phyloP scores from a whole-genome alignment of 805 yeast genomes.

The Groenewaldozyma tartarivorans region DNA sequence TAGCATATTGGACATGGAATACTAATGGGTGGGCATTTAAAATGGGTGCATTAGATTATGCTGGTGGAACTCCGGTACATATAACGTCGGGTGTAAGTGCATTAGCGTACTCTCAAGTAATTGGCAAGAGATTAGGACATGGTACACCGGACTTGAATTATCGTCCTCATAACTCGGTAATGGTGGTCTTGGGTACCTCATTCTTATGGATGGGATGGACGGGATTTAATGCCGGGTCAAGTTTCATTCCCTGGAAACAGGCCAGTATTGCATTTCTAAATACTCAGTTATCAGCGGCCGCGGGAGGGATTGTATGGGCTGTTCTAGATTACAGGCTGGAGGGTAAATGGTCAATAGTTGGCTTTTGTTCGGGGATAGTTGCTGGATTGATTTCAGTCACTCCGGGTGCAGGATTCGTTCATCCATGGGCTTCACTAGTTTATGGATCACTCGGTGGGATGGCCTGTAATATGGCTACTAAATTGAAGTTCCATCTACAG shows the following conservation, averaged over 20 bases:
- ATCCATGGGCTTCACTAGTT: conserved; percentile 69
- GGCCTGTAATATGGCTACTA: conserved; percentile 79
- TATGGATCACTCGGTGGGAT: conserved; percentile 67
- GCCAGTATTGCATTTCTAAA: conserved; percentile 39
- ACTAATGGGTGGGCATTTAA: conserved; percentile 52
- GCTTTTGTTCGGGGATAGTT: conserved; percentile 88
- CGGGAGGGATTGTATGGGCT: conserved; percentile 38
- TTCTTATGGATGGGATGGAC: conserved; percentile 72
- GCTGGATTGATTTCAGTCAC: conserved; percentile 93
- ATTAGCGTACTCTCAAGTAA: conserved; percentile 52
- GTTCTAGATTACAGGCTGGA: conserved; percentile 43
- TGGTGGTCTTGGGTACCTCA: conserved; percentile 58
- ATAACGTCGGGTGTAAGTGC: conserved; percentile 64
- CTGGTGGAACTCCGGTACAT: conserved; percentile 75
- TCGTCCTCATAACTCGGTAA: conserved; percentile 58
- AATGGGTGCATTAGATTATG: conserved; percentile 60
- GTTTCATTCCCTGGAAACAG: conserved; percentile 25
- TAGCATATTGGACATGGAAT: conserved; percentile 71
- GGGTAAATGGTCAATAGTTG: conserved; percentile 86
- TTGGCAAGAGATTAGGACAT: conserved; percentile 61
- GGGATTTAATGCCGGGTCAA: conserved; percentile 69
- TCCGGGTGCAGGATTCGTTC: conserved; percentile 94
- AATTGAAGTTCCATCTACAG: conserved; percentile 56
- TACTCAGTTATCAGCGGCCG: conserved; percentile 43
- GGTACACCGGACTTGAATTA: conserved; percentile 48